These are phyloP conservation scores for Sungouiozyma intestinalis DNA, from an alignment of 805 yeast species.

Conservation along the genomic window DNA sequence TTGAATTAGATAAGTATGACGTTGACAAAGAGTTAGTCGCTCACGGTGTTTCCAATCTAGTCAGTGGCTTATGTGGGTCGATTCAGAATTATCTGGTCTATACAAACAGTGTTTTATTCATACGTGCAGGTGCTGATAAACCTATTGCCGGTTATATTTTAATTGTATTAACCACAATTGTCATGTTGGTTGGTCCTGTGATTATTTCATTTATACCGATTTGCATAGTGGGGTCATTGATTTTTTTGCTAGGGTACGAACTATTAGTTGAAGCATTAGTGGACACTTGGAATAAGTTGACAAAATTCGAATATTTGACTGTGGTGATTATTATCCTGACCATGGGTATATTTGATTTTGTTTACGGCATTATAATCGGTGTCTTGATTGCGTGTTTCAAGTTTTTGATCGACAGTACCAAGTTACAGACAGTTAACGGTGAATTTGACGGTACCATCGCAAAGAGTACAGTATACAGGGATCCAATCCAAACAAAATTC, in stretches of 20 bases:
- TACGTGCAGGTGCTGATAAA: conserved; percentile 89
- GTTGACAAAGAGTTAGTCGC: conserved; percentile 91
- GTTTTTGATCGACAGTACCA: conserved; percentile 89
- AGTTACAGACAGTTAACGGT: conserved; percentile 70
- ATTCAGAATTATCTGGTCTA: conserved; percentile 93
- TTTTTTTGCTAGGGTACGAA: conserved; percentile 85
- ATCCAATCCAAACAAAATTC: conserved; percentile 79
- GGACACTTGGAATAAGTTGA: conserved; percentile 73
- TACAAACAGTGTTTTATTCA: conserved; percentile 84
- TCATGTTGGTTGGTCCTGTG: conserved; percentile 83
- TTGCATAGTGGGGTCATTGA: conserved; percentile 89
- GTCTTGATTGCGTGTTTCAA: conserved; percentile 84
- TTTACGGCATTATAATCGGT: conserved; percentile 84
- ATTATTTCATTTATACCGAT: conserved; percentile 93
- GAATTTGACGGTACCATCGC: conserved; percentile 82
- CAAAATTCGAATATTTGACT: conserved; percentile 72
- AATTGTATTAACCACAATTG: conserved; percentile 67
- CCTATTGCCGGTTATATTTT: conserved; percentile 82
- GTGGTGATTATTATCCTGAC: conserved; percentile 78
- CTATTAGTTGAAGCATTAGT: conserved; percentile 72
- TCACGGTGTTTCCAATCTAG: conserved; percentile 81
- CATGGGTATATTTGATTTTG: conserved; percentile 95
- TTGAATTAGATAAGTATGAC: conserved; percentile 71
- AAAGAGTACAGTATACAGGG: conserved; percentile 84
- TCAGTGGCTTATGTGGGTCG: conserved; percentile 77